Evolutionary conservation across 2,329 filamentous ascomycete genomes (phyloP).

Genomic region (Fusarium sp.): DNA sequence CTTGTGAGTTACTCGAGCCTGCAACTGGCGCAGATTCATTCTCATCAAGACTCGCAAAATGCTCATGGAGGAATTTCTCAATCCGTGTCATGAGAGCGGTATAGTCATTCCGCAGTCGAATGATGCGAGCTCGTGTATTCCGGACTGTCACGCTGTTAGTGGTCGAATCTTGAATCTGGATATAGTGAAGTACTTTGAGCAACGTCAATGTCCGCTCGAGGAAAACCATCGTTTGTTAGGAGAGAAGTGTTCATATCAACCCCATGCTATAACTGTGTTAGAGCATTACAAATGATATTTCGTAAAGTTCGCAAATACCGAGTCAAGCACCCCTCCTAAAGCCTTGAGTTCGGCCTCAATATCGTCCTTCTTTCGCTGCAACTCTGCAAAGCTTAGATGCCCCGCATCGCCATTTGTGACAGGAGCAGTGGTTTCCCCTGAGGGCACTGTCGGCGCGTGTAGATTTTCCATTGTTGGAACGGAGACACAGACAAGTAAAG

Average conservation of each 20-base stretch:
- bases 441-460: constrained; percentile 70
- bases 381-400: constrained; percentile 77
- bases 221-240: constrained; percentile 89
- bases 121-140: constrained; percentile 90
- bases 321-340: constrained; percentile 86
- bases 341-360: constrained; percentile 89
- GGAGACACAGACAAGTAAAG: constrained; percentile 17
- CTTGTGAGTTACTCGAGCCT: constrained; percentile 35
- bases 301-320: constrained; percentile 64
- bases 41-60: constrained; percentile 79
- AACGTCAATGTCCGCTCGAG: constrained; percentile 92
- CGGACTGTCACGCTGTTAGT: constrained; percentile 70
- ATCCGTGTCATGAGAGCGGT: constrained; percentile 86
- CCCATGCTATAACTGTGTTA: constrained; percentile 71
- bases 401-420: constrained; percentile 68
- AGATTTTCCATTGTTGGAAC: constrained; percentile 60
- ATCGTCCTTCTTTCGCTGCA: constrained; percentile 84
- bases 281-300: neutral
- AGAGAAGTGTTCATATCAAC: constrained; percentile 92
- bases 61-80: constrained; percentile 86
- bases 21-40: constrained; percentile 48
- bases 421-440: constrained; percentile 76
- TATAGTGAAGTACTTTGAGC: constrained; percentile 75
- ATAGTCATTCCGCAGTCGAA: constrained; percentile 91
- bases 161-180: constrained; percentile 30